A percentile compares a stretch with the other conserved stretches of the same genome.
Conservation (phyloP, 305 asterid genomes). For the Fraxinus floribunda region DNA sequence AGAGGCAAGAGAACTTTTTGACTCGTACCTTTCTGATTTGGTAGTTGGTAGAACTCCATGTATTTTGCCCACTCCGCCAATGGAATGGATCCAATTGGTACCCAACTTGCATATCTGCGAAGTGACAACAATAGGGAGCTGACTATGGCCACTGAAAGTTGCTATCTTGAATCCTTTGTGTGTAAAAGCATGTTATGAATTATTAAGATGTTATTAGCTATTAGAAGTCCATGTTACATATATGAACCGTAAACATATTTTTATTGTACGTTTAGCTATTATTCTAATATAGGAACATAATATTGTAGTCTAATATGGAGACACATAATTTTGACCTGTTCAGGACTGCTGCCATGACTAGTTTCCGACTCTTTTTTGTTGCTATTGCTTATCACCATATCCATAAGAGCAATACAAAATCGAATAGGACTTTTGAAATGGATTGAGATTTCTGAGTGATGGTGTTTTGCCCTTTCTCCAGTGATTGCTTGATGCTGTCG, state of each 20-base stretch:
- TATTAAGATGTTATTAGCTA: neutral
- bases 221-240: neutral
- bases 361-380: neutral
- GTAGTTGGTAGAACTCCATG: neutral
- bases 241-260: neutral
- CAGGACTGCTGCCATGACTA: neutral
- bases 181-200: neutral
- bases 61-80: neutral
- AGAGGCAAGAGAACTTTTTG: neutral
- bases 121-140: neutral
- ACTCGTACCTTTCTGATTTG: neutral
- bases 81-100: neutral
- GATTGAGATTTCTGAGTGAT: neutral
- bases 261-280: neutral
- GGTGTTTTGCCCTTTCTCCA: neutral
- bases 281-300: neutral
- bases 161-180: neutral
- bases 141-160: neutral
- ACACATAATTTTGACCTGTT: neutral
- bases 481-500: neutral
- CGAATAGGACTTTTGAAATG: neutral
- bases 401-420: neutral
- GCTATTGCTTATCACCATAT: neutral
- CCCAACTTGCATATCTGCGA: neutral
- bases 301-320: neutral